Conservation (phyloP, 495 filamentous ascomycete genomes). For the Aspergillus panamensis region DNA sequence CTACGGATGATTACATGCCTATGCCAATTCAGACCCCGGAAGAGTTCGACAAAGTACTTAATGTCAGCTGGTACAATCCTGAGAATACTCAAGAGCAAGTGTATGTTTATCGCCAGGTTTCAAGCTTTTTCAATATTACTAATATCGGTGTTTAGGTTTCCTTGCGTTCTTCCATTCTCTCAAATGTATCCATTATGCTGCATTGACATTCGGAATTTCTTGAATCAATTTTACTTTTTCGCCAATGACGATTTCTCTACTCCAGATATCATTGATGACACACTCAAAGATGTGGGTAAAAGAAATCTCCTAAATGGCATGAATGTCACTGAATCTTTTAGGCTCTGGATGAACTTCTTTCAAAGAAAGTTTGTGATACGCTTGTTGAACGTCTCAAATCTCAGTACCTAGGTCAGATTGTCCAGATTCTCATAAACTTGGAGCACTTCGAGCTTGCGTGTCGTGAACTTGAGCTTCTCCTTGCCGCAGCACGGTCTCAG, state of each 20-base stretch:
- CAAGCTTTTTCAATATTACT: background rate
- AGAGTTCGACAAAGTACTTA: slow-evolving; percentile 92
- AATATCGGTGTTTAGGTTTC: slow-evolving; percentile 57
- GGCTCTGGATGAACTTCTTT: slow-evolving; percentile 86
- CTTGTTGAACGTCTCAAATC: slow-evolving; percentile 85
- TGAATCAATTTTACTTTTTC: slow-evolving; percentile 95
- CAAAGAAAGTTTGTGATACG: slow-evolving; percentile 81
- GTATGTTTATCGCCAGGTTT: slow-evolving; percentile 44
- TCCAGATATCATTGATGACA: slow-evolving; percentile 81
- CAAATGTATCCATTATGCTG: slow-evolving; percentile 99
- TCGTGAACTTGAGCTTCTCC: slow-evolving; percentile 74
- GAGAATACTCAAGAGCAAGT: slow-evolving; percentile 74
- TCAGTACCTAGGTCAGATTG: slow-evolving; percentile 94
- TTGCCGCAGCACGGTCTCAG: slow-evolving; percentile 77
- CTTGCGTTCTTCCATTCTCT: slow-evolving; percentile 90
- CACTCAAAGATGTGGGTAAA: slow-evolving; percentile 63
- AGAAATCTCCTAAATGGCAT: background rate
- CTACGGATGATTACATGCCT: slow-evolving; percentile 98
- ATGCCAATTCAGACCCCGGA: slow-evolving; percentile 90
- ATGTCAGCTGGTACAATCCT: slow-evolving; percentile 87
- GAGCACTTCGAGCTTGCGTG: slow-evolving; percentile 96
- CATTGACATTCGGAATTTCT: slow-evolving; percentile 93
- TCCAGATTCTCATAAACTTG: slow-evolving; percentile 95
- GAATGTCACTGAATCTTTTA: slow-evolving; percentile 27
- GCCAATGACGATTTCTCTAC: slow-evolving; percentile 91